phyloP scores from a whole-genome alignment of 2,329 filamentous ascomycete genomes.

The Akanthomyces lecanii region DNA sequence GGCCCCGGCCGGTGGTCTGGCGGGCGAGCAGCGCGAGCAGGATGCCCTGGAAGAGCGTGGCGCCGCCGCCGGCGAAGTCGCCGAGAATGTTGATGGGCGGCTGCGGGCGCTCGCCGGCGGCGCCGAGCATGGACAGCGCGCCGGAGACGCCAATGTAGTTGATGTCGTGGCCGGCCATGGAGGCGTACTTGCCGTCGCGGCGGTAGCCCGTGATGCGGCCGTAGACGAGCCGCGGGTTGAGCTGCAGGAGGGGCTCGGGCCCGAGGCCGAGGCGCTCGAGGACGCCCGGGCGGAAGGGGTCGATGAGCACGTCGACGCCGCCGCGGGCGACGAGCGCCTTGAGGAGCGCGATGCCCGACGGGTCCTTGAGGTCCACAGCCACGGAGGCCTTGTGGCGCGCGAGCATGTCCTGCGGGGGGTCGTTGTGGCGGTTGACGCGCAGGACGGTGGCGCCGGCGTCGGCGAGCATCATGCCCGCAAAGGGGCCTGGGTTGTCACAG shows the following conservation, averaged over 20 bases:
- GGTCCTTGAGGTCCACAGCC: slow-evolving; percentile 70
- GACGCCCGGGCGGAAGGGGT: slow-evolving; percentile 88
- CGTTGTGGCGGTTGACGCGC: slow-evolving; percentile 69
- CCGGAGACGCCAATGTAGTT: slow-evolving; percentile 92
- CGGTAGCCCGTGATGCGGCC: slow-evolving; percentile 88
- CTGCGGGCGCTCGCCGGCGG: slow-evolving; percentile 64
- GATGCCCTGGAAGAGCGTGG: slow-evolving; percentile 75
- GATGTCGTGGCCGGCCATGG: slow-evolving; percentile 93
- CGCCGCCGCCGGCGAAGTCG: slow-evolving; percentile 88
- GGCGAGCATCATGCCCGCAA: slow-evolving; percentile 81
- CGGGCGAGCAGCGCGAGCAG: slow-evolving; percentile 72
- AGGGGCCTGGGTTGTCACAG: slow-evolving; percentile 58
- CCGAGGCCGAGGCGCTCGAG: slow-evolving; percentile 79
- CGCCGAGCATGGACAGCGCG: slow-evolving; percentile 70
- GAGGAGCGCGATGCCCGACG: slow-evolving; percentile 60
- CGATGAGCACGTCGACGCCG: slow-evolving; percentile 83
- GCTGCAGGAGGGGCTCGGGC: slow-evolving; percentile 60
- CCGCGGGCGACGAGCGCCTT: slow-evolving; percentile 57
- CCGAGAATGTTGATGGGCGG: slow-evolving; percentile 80
- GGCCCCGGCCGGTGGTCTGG: slow-evolving; percentile 62
- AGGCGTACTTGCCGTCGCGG: slow-evolving; percentile 75
- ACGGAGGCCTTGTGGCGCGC: slow-evolving; percentile 79
- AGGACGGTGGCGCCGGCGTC: slow-evolving; percentile 87
- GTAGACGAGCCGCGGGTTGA: slow-evolving; percentile 74
- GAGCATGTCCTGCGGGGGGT: slow-evolving; percentile 59